These are phyloP conservation scores for Scutellaria minor DNA, from an alignment of 257 asterid species.

Conservation along the genomic window DNA sequence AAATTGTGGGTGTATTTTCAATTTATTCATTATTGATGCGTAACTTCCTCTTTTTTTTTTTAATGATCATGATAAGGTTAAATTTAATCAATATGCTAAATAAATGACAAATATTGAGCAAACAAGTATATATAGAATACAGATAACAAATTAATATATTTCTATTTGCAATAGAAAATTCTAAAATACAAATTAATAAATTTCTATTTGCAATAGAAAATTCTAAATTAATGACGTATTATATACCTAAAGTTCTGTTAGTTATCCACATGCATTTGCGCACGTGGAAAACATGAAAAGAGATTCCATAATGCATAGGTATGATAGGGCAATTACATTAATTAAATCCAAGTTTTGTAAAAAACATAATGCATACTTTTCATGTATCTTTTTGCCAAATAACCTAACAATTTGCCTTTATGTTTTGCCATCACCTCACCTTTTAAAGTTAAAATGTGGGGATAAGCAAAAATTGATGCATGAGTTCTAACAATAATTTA, in stretches of 20 bases:
- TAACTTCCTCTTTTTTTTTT: too few species aligned
- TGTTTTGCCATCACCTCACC: not conserved
- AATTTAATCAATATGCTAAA: too few species aligned
- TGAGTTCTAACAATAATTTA: too few species aligned
- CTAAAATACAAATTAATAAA: too few species aligned
- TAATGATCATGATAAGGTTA: too few species aligned
- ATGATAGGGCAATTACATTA: not conserved
- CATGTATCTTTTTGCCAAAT: slow-evolving; percentile 2
- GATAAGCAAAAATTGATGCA: not conserved
- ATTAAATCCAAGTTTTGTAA: slow-evolving; percentile 4
- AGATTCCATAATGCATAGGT: slow-evolving; percentile 20
- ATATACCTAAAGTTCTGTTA: not conserved
- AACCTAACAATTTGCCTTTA: not conserved
- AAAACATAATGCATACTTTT: not conserved
- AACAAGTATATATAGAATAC: too few species aligned
- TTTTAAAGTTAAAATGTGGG: not conserved
- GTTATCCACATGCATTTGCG: slow-evolving; percentile 28
- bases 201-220: too few species aligned
- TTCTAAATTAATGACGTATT: not conserved
- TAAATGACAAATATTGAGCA: too few species aligned
- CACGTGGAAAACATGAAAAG: slow-evolving; percentile 38
- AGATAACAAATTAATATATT: too few species aligned
- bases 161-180: too few species aligned
- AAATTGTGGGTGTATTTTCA: too few species aligned
- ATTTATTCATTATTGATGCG: too few species aligned